phyloP scores from a whole-genome alignment of 768 basidiomycete genomes.

The Coprinellus micaceus region DNA sequence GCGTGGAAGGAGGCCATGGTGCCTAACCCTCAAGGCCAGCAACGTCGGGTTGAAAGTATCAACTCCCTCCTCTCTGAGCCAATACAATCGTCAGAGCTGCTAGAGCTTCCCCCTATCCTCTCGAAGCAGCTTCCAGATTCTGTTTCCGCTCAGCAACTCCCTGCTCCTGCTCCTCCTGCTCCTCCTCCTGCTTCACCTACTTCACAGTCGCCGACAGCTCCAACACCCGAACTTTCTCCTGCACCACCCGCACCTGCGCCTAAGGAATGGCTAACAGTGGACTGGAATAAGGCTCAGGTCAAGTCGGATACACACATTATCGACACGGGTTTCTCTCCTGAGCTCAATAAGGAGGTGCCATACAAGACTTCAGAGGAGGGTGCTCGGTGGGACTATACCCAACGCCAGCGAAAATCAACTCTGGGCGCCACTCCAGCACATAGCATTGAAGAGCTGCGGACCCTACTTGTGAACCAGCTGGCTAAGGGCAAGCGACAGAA shows the following conservation, averaged over 20 bases:
- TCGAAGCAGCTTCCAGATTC: neutral
- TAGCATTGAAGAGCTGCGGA: neutral
- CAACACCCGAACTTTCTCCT: conserved; percentile 29
- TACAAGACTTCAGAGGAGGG: neutral
- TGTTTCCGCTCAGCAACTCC: too few relatives aligned
- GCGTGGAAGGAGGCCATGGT: neutral
- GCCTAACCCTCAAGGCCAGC: neutral
- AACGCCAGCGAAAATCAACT: neutral
- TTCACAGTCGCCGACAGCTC: neutral
- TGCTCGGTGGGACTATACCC: neutral
- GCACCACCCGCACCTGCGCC: conserved; percentile 13
- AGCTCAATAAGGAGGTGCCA: neutral
- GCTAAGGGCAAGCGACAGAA: neutral
- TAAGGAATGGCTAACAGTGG: neutral
- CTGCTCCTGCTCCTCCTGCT: too few relatives aligned
- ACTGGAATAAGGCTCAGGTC: neutral
- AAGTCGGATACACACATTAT: neutral
- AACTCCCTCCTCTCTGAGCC: neutral
- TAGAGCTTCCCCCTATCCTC: neutral
- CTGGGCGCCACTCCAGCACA: neutral
- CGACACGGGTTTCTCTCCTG: neutral
- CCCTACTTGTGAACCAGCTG: neutral
- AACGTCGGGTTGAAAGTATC: neutral
- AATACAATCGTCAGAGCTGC: neutral
- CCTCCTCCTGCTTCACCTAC: neutral